Evolutionary conservation across 495 filamentous ascomycete genomes (phyloP), one percentile per base, ranked within the genome.

Genomic region (Xylaria bambusicola): DNA sequence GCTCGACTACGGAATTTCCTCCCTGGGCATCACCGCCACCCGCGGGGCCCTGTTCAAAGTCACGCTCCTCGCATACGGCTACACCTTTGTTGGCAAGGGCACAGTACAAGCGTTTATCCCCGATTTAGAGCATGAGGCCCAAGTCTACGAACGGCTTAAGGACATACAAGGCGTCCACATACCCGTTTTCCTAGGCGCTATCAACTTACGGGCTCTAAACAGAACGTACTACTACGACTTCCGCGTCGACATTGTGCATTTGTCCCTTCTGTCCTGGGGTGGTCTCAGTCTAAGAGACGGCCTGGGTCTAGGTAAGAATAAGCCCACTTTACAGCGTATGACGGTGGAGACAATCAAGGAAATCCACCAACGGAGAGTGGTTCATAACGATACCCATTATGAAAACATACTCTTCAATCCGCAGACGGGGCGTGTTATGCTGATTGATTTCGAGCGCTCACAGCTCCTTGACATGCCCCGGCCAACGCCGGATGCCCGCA

Each of bases 401-500:
- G 66, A 71, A 17, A 73, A 73, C 61, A 31, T 73, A 5, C 65
- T 75, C 24, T 74, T 60, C 69, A 69, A 61, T 62, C 35, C 61
- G 56, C 70, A 74, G 50, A 68, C 72, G 2, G 17, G 58, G 26
- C 61, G 62, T 17, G 70, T 67, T 6, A 41, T 66, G 27, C 69
- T 74, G 31, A 74, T 73, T 52, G 68, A 74, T 61, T 74, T 73
- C 53, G 67, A 72, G 58, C 69, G 52, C 15, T 71, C 56, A 13
- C 31, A 36, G n/a, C 49, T 52, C 9, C 17, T 41, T 27, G 49
- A 36, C 21, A 36, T 1, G 18, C 49, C 49, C 15, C 49, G 29
- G 49, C 49, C 49, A 24, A 26, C 49, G 4, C 36, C 36, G 5
- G 49, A 26, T 41, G 17, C 31, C 27, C 27, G 4, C 48, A 15